A percentile compares a stretch with the other conserved stretches of the same genome.
phyloP scores from a whole-genome alignment of 805 yeast species.

The Ogataea parapolymorpha region DNA sequence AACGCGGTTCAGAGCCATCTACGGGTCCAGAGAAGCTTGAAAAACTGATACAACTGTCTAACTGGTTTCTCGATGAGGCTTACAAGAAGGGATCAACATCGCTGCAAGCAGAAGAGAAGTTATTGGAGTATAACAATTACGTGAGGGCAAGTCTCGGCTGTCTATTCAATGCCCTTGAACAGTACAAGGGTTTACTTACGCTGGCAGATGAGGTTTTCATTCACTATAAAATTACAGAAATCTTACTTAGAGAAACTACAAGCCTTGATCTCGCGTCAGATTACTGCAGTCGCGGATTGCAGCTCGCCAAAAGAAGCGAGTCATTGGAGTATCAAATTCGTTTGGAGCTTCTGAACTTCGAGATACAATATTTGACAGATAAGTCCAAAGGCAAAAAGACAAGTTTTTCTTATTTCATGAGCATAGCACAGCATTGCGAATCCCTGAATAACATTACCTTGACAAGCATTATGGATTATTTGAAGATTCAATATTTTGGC shows the following conservation, averaged over 20 bases:
- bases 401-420: slow-evolving; percentile 33
- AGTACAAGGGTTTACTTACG: slow-evolving; percentile 31
- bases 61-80: slow-evolving; percentile 17
- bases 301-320: slow-evolving; percentile 25
- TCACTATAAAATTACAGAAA: slow-evolving; percentile 35
- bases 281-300: slow-evolving; percentile 30
- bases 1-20: neutral
- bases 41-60: slow-evolving; percentile 11
- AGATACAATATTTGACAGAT: slow-evolving; percentile 33
- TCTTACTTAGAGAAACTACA: slow-evolving; percentile 41
- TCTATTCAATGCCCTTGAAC: slow-evolving; percentile 32
- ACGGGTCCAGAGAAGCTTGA: slow-evolving; percentile 1
- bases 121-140: slow-evolving; percentile 28
- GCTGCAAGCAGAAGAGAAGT: slow-evolving; percentile 20
- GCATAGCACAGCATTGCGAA: slow-evolving; percentile 23
- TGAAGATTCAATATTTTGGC: slow-evolving; percentile 33
- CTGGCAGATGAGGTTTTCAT: slow-evolving; percentile 34
- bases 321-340: slow-evolving; percentile 33
- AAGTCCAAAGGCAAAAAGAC: slow-evolving; percentile 20
- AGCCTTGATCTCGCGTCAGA: slow-evolving; percentile 41
- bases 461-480: slow-evolving; percentile 31
- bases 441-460: slow-evolving; percentile 16
- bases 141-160: slow-evolving; percentile 38
- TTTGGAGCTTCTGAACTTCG: slow-evolving; percentile 32
- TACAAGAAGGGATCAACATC: slow-evolving; percentile 12